phyloP scores from a whole-genome alignment of 345 rosid species.

The Hypericum androsaemum region DNA sequence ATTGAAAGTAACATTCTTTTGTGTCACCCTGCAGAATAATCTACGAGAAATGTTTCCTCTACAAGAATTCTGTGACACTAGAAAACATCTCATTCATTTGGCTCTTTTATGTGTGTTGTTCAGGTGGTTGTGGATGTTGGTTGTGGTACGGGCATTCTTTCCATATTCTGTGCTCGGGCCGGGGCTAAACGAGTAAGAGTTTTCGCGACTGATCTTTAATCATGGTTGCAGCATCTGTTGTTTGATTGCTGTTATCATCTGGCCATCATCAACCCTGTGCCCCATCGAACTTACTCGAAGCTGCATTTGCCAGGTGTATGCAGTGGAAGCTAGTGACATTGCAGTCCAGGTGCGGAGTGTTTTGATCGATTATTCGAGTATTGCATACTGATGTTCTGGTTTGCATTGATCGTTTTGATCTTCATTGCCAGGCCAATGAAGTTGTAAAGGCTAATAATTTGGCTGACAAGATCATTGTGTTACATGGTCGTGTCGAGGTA shows the following conservation, averaged over 20 bases:
- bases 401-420: slow-evolving; percentile 14
- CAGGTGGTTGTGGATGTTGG: slow-evolving; percentile 99
- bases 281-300: not conserved
- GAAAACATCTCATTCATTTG: no score
- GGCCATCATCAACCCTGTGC: no score
- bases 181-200: slow-evolving; percentile 81
- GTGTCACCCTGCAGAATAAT: no score
- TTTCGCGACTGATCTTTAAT: not conserved
- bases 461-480: slow-evolving; percentile 65
- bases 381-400: not conserved
- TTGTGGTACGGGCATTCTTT: slow-evolving; percentile 96
- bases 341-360: slow-evolving; percentile 65
- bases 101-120: not conserved
- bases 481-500: slow-evolving; percentile 98
- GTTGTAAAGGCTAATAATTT: slow-evolving; percentile 91
- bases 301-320: slow-evolving; percentile 68
- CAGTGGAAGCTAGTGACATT: slow-evolving; percentile 96
- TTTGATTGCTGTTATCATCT: no score
- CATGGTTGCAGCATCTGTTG: no score
- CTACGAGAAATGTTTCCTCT: no score
- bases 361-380: no score
- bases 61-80: no score
- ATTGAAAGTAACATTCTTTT: no score
- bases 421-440: slow-evolving; percentile 66
- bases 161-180: slow-evolving; percentile 97